Base-by-base conservation (phyloP, 163 green algal genomes). In the Coccomyxa subellipsoidea region DNA sequence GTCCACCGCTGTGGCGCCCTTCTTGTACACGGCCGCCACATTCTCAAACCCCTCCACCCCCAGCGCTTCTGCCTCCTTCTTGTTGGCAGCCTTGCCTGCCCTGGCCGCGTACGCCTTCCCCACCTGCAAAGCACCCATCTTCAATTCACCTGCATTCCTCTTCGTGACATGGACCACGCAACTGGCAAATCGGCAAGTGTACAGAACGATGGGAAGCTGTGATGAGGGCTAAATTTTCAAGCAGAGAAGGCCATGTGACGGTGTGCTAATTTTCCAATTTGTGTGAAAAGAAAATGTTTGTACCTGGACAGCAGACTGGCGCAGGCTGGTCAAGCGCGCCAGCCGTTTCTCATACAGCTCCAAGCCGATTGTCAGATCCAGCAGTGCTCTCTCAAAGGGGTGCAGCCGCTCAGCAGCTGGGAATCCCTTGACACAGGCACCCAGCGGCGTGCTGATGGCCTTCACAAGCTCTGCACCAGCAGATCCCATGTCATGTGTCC, bases 301-400 rank as follows among this genome's bases (percentile, higher is more conserved):
- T 21, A 92, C 88, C 90, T 94, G 86, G 53, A 95, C 85, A 23
- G 93, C 76, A 1, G 89, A 84, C 77, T 95, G 96, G 27, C 95
- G 83, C 83, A 97, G 82, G 0, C 77, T 54, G 77, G 98, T 89
- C 53, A 95, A 87, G 4, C 86, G 37, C 4, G 38, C 69, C 39
- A 93, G 70, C 31, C 80, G 81, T 5, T 36, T 37, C 40, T 90
- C 82, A 35, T 98, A 98, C 0, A 80, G 76, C 10, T 81, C 86
- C n/a, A 82, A 77, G 4, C 91, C 93, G 32, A 99, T 88, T 27
- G 96, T 98, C 7, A 99, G 91, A 69, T 98, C 92, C 80, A 99
- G 88, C 85, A 99, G 91, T 2, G 91, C 95, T 0, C 66, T 80
- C 80, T 99, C 96, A 89, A 99, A 99, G 34, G 94, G 93, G 85